phyloP scores from a whole-genome alignment of 2,329 filamentous ascomycete species.

The Allantophomopsis lycopodina region DNA sequence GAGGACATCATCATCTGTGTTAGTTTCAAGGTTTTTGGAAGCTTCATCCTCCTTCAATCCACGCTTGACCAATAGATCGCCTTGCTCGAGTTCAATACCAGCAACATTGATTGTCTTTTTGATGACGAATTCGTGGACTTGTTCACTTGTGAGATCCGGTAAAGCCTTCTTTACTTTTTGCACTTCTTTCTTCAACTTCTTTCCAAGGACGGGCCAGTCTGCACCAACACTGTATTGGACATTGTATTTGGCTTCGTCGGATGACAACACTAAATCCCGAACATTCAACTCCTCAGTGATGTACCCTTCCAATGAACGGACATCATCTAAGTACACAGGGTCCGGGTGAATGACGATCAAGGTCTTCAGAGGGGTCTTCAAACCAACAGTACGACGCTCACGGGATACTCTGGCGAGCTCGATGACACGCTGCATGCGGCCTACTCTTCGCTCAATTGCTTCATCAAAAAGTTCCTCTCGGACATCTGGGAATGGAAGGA shows the following conservation, averaged over 20 bases:
- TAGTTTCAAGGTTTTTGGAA: slow-evolving; percentile 67
- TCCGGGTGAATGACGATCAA: slow-evolving; percentile 82
- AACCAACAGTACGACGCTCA: slow-evolving; percentile 69
- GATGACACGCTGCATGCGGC: slow-evolving; percentile 91
- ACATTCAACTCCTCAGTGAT: slow-evolving; percentile 88
- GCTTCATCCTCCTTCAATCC: slow-evolving; percentile 60
- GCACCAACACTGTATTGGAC: slow-evolving; percentile 83
- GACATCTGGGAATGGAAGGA: slow-evolving; percentile 80
- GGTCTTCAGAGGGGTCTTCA: slow-evolving; percentile 86
- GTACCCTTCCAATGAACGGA: slow-evolving; percentile 76
- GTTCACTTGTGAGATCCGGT: slow-evolving; percentile 60
- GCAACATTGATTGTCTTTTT: slow-evolving; percentile 69
- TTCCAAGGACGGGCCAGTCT: slow-evolving; percentile 88
- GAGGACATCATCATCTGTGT: slow-evolving; percentile 80
- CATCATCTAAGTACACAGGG: slow-evolving; percentile 70
- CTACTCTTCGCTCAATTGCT: slow-evolving; percentile 73
- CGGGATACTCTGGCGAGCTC: slow-evolving; percentile 77
- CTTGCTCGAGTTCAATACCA: slow-evolving; percentile 69
- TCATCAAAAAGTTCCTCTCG: slow-evolving; percentile 78
- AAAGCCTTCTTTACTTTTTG: slow-evolving; percentile 84
- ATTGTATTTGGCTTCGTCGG: slow-evolving; percentile 80
- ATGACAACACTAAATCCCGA: slow-evolving; percentile 68
- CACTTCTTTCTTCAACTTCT: slow-evolving; percentile 95
- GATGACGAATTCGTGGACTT: slow-evolving; percentile 67
- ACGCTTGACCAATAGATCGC: slow-evolving; percentile 72